phyloP scores from a whole-genome alignment of 192 early-diverging fungal species.

The Backusella sp. region DNA sequence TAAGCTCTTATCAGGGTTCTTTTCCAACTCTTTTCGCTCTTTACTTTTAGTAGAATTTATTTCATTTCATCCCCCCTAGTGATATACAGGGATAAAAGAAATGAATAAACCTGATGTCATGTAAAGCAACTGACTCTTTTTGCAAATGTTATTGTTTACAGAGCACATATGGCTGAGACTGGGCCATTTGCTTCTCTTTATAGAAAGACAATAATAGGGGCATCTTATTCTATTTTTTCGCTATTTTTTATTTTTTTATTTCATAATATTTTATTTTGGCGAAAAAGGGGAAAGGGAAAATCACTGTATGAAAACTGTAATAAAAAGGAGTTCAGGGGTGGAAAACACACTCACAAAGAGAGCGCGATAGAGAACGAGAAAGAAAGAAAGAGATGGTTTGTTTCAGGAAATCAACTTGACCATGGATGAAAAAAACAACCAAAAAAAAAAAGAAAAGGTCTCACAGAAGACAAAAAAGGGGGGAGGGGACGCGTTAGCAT shows the following conservation, averaged over 20 bases:
- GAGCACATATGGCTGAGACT: not conserved
- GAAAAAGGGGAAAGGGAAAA: not conserved
- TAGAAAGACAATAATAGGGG: not conserved
- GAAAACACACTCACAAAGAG: not conserved
- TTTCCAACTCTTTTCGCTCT: not conserved
- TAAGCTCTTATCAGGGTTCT: not conserved
- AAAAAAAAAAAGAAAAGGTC: not conserved
- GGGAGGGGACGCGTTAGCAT: conserved; percentile 5
- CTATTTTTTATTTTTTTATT: not conserved
- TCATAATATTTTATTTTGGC: not conserved
- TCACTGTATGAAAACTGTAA: conserved; percentile 3
- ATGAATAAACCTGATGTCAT: not conserved
- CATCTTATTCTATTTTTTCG: not conserved
- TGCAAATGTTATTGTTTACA: not conserved
- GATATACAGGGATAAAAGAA: not conserved
- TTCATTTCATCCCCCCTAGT: not conserved
- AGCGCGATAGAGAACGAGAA: not conserved
- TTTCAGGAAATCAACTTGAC: not conserved
- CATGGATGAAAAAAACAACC: not conserved
- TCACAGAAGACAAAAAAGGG: not conserved
- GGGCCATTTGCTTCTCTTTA: not conserved
- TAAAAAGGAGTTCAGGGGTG: not conserved
- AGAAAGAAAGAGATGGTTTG: not conserved
- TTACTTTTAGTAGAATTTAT: not conserved
- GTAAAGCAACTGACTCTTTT: not conserved